phyloP scores from a whole-genome alignment of 176 grass and related monocot species.

The Stipa capillata region DNA sequence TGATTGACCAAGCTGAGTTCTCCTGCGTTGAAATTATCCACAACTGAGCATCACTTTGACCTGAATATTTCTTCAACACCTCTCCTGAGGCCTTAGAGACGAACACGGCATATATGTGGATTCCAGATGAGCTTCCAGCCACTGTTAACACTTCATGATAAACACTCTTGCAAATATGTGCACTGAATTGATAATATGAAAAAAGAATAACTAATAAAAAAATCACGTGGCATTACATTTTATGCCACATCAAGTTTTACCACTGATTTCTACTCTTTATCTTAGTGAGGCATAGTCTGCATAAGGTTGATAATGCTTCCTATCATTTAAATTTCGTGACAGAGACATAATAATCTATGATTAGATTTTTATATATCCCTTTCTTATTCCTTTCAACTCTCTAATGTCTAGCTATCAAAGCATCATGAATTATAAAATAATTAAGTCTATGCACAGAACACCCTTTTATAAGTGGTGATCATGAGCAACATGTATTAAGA shows the following conservation, averaged over 20 bases:
- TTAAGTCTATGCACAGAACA: neutral
- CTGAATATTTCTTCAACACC: constrained; percentile 53
- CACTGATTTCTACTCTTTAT: neutral
- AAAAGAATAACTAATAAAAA: neutral
- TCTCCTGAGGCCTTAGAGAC: constrained; percentile 67
- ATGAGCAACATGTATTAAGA: neutral
- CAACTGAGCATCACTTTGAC: constrained; percentile 43
- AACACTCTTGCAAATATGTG: neutral
- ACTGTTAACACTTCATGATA: constrained; percentile 53
- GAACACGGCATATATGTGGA: constrained; percentile 76
- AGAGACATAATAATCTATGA: neutral
- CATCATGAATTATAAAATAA: neutral
- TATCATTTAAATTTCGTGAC: neutral
- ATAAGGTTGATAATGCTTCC: neutral
- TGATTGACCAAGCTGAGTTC: constrained; percentile 69
- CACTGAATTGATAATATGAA: neutral
- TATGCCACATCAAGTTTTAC: neutral
- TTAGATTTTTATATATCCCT: neutral
- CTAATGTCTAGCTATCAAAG: neutral
- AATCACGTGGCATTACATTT: neutral
- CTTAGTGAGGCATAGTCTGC: neutral
- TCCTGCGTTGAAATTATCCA: constrained; percentile 58
- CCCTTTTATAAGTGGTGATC: neutral
- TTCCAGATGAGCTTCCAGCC: constrained; percentile 62
- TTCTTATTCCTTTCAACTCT: neutral